phyloP scores from a whole-genome alignment of 2,329 filamentous ascomycete genomes.

The Diplodia corticola region DNA sequence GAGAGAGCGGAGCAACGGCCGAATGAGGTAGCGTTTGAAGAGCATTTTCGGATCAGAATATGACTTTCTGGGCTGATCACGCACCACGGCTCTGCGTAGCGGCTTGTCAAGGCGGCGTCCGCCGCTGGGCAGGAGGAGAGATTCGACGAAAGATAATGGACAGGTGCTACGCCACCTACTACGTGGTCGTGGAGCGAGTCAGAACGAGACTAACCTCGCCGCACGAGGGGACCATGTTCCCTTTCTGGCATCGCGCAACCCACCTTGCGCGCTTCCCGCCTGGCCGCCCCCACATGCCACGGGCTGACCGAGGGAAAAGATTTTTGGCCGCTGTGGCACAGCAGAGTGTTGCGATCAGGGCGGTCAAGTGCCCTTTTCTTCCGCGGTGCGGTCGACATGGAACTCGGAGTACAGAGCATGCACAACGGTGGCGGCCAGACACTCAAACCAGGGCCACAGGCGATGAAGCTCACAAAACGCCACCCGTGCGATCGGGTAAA shows the following conservation, averaged over 20 bases:
- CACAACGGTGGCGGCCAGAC: neutral
- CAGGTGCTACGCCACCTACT: neutral
- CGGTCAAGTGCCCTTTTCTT: neutral
- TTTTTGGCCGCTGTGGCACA: conserved; percentile 2
- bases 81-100: neutral
- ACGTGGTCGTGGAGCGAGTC: conserved; percentile 5
- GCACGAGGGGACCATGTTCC: neutral
- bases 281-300: neutral
- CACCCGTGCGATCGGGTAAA: neutral
- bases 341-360: neutral
- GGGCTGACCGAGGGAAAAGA: neutral
- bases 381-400: too few species aligned
- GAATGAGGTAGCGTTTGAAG: neutral
- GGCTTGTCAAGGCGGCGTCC: neutral
- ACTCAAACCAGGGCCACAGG: too few species aligned
- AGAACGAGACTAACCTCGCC: neutral
- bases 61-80: neutral
- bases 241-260: neutral
- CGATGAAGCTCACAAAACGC: neutral
- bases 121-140: neutral
- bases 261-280: neutral
- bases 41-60: neutral
- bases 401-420: neutral
- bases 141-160: neutral
- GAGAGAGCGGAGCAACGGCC: neutral